Conservation (phyloP, 2,329 filamentous ascomycete genomes). For the Monosporascus sp. region DNA sequence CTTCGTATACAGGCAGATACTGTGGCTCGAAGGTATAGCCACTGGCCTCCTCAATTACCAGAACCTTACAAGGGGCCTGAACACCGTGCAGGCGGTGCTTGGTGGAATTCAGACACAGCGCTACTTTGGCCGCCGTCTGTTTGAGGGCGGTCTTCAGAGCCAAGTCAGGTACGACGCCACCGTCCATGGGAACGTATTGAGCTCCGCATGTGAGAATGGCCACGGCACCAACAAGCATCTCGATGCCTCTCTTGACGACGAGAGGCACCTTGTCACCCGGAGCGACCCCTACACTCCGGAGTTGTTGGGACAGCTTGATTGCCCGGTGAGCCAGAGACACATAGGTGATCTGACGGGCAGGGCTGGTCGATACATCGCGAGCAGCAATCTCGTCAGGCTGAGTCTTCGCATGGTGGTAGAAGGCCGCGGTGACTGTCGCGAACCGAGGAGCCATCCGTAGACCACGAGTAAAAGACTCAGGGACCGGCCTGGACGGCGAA, state of each 20-base stretch:
- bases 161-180: constrained; percentile 44
- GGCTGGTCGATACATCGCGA: constrained; percentile 16
- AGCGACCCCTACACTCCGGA: constrained; percentile 33
- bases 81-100: constrained; percentile 27
- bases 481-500: not conserved
- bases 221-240: constrained; percentile 53
- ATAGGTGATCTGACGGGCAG: constrained; percentile 33
- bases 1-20: constrained; percentile 2
- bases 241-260: constrained; percentile 48
- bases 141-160: constrained; percentile 44
- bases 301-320: constrained; percentile 36
- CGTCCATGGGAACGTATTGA: constrained; percentile 56
- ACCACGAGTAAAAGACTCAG: constrained; percentile 3
- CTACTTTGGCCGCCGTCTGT: constrained; percentile 38
- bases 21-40: constrained; percentile 6
- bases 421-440: constrained; percentile 9
- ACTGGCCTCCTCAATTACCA: constrained; percentile 1
- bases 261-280: constrained; percentile 47
- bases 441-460: not conserved
- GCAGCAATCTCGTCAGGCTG: constrained; percentile 7
- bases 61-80: constrained; percentile 16
- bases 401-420: constrained; percentile 9
- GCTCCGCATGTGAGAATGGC: constrained; percentile 52
- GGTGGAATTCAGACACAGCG: constrained; percentile 42
- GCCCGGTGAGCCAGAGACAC: constrained; percentile 35